These are phyloP conservation scores for Euclidium syriacum DNA, from an alignment of 345 rosid species.

Conservation along the genomic window DNA sequence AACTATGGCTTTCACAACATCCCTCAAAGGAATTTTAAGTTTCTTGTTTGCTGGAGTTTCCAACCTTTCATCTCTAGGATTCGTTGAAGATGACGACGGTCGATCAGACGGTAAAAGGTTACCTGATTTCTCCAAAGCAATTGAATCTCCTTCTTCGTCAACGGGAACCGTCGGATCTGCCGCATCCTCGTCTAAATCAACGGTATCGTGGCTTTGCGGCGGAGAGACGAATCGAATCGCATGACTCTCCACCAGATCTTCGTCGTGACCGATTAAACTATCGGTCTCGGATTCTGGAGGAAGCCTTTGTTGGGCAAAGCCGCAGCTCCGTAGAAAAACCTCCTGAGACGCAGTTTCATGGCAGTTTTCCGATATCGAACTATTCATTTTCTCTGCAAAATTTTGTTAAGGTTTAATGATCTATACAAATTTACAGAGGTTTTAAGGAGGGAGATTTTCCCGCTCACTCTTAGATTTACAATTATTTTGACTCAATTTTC, in stretches of 20 bases:
- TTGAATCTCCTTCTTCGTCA: not conserved
- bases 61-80: not conserved
- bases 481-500: too few relatives aligned
- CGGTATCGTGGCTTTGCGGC: not conserved
- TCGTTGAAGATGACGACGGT: not conserved
- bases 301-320: conserved; percentile 2
- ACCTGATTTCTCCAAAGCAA: not conserved
- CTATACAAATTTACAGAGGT: not conserved
- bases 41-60: not conserved
- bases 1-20: conserved; percentile 31
- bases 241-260: conserved; percentile 1
- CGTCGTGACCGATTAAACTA: not conserved
- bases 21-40: conserved; percentile 23
- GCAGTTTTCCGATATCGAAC: conserved; percentile 11
- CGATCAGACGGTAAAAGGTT: not conserved
- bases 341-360: conserved; percentile 19
- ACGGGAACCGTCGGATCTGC: not conserved
- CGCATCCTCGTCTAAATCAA: conserved; percentile 2
- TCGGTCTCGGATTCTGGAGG: conserved; percentile 23
- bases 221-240: conserved; percentile 25
- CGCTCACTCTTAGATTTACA: conserved; percentile 8
- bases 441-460: not conserved
- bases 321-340: conserved; percentile 14
- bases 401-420: not conserved
- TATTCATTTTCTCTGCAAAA: conserved; percentile 4